These are phyloP conservation scores for Podaxis pistillaris DNA, from an alignment of 768 basidiomycete genomes.

Conservation along the genomic window DNA sequence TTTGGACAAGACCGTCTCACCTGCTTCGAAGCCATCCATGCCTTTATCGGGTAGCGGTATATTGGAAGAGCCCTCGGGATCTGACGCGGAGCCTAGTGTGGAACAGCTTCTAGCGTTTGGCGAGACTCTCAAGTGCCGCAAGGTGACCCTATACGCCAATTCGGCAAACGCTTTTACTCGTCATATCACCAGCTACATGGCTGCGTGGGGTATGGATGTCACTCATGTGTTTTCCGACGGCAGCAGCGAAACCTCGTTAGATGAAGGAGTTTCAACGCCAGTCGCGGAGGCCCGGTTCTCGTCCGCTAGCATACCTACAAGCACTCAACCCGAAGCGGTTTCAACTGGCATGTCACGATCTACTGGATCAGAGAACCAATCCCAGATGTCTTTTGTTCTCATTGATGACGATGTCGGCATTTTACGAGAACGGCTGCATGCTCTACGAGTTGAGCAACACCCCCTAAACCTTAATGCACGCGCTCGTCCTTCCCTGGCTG, in stretches of 20 bases:
- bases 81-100: slow-evolving; percentile 72
- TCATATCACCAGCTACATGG: slow-evolving; percentile 90
- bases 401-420: slow-evolving; percentile 91
- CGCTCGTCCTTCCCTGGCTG: slow-evolving; percentile 62
- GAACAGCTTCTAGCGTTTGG: slow-evolving; percentile 78
- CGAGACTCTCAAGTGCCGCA: slow-evolving; percentile 79
- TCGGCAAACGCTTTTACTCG: slow-evolving; percentile 88
- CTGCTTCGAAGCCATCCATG: slow-evolving; percentile 18
- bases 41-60: slow-evolving; percentile 18
- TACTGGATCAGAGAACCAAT: slow-evolving; percentile 10
- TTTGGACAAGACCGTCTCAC: slow-evolving; percentile 57
- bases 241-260: slow-evolving; percentile 17
- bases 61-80: slow-evolving; percentile 47
- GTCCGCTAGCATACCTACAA: background rate
- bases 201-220: slow-evolving; percentile 94
- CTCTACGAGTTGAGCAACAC: slow-evolving; percentile 56
- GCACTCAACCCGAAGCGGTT: slow-evolving; percentile 16
- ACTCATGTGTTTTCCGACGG: slow-evolving; percentile 70
- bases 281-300: slow-evolving; percentile 9
- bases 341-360: slow-evolving; percentile 23
- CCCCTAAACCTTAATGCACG: slow-evolving; percentile 31
- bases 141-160: slow-evolving; percentile 80
- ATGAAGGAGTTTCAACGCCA: slow-evolving; percentile 3
- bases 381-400: slow-evolving; percentile 64
- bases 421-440: slow-evolving; percentile 70